These are phyloP conservation scores for Backusella westeae DNA, from an alignment of 192 early-diverging fungal genomes.

Conservation along the genomic window DNA sequence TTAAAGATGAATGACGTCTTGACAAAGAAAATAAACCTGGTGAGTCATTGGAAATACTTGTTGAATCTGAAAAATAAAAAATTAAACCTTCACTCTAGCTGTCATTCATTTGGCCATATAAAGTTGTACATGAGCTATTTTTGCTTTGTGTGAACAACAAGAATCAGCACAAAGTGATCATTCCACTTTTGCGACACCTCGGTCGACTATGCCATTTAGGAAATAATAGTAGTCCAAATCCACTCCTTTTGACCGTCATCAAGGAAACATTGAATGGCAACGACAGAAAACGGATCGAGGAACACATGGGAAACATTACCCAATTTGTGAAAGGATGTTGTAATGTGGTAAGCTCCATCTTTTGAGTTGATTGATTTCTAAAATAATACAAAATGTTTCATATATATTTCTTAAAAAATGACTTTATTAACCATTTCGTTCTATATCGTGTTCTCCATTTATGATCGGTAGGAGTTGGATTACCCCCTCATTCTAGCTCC, in stretches of 20 bases:
- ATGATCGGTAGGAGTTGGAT: background rate
- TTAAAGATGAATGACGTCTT: background rate
- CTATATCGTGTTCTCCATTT: background rate
- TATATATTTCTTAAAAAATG: background rate
- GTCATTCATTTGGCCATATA: slow-evolving; percentile 17
- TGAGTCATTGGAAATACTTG: background rate
- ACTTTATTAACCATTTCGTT: background rate
- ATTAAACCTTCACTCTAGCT: background rate
- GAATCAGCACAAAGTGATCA: slow-evolving; percentile 7
- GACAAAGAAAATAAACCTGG: background rate
- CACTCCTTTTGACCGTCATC: background rate
- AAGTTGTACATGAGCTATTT: slow-evolving; percentile 1
- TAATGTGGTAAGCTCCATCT: background rate
- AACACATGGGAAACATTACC: background rate
- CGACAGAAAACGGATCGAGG: background rate
- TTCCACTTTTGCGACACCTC: background rate
- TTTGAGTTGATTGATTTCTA: background rate
- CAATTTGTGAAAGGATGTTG: slow-evolving; percentile 10
- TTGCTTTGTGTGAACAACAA: slow-evolving; percentile 12
- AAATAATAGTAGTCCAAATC: background rate
- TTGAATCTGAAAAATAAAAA: background rate
- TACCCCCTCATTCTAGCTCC: slow-evolving; percentile 3
- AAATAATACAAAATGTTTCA: slow-evolving; percentile 4
- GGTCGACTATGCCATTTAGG: background rate
- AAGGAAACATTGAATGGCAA: background rate